Conservation (phyloP, 2,329 filamentous ascomycete genomes). For the Aulographum hederae region DNA sequence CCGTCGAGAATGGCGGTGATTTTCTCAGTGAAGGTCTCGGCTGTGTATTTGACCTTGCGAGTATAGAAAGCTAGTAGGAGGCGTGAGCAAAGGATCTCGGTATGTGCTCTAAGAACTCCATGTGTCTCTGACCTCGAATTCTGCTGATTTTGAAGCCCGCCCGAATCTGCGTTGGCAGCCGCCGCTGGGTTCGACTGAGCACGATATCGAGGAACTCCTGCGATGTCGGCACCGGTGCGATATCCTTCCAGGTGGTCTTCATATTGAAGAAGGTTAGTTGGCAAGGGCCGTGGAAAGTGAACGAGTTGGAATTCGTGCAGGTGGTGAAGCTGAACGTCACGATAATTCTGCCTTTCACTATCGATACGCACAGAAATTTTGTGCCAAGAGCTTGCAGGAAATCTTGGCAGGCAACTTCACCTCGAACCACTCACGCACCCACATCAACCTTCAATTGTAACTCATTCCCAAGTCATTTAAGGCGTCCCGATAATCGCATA, state of each 20-base stretch:
- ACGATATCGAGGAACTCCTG: conserved; percentile 98
- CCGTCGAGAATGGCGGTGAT: conserved; percentile 77
- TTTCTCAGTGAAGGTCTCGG: conserved; percentile 93
- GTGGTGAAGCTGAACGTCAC: no score
- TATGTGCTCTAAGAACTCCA: not conserved
- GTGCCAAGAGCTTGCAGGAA: no score
- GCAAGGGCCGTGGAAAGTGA: conserved; percentile 1
- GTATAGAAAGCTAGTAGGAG: conserved; percentile 92
- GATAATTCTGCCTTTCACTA: no score
- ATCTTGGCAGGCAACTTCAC: no score
- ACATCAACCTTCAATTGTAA: no score
- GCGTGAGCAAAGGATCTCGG: no score
- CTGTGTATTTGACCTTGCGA: conserved; percentile 93
- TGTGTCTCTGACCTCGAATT: conserved; percentile 43
- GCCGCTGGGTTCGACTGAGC: conserved; percentile 77
- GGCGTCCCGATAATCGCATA: no score
- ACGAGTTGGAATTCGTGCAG: no score
- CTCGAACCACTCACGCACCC: no score
- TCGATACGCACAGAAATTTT: no score
- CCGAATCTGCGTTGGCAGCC: conserved; percentile 87
- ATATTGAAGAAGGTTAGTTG: conserved; percentile 7
- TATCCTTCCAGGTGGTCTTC: conserved; percentile 43
- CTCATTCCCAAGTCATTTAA: no score
- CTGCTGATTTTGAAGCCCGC: conserved; percentile 90
- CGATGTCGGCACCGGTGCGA: conserved; percentile 73